Conservation (phyloP, 768 basidiomycete species). For the Tylopilus plumbeoviolaceoides region DNA sequence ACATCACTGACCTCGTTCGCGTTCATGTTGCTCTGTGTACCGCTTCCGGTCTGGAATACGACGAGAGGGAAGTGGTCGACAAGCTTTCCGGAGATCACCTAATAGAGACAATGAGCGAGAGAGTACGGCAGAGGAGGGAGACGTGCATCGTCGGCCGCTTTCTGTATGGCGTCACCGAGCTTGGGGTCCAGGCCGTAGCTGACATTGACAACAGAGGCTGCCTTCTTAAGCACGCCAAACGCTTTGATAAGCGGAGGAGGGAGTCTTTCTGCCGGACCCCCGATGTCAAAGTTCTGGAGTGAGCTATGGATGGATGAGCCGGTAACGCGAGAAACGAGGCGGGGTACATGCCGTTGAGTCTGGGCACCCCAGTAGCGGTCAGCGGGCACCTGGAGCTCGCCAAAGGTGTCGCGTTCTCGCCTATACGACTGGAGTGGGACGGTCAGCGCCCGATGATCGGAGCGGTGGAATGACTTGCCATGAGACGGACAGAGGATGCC, state of each 20-base stretch:
- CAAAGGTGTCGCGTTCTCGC: constrained; percentile 91
- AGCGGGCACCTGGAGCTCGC: constrained; percentile 83
- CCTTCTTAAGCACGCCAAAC: constrained; percentile 96
- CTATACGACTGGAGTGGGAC: constrained; percentile 53
- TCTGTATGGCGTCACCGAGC: constrained; percentile 82
- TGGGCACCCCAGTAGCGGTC: constrained; percentile 98
- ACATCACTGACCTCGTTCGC: constrained; percentile 76
- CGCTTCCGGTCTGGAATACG: constrained; percentile 98
- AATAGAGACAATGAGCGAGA: constrained; percentile 3
- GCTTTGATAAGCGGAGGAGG: constrained; percentile 96
- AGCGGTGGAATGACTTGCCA: constrained; percentile 29
- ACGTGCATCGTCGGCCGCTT: constrained; percentile 89
- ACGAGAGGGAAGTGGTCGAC: constrained; percentile 96
- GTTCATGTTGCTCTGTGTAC: constrained; percentile 99
- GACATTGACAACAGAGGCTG: constrained; percentile 87
- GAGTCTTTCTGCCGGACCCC: constrained; percentile 88
- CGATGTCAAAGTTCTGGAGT: constrained; percentile 97
- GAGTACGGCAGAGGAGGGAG: background rate
- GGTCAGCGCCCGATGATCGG: background rate
- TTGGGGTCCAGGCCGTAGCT: constrained; percentile 88
- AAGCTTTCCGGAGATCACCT: constrained; percentile 96
- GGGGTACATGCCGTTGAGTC: constrained; percentile 72
- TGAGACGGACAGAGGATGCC: constrained; percentile 31
- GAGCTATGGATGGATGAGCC: constrained; percentile 49
- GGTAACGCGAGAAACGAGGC: background rate